Percentiles rank a stretch among this genome's conserved stretches.
phyloP scores from a whole-genome alignment of 2,329 filamentous ascomycete species.

The Alternaria sp. region DNA sequence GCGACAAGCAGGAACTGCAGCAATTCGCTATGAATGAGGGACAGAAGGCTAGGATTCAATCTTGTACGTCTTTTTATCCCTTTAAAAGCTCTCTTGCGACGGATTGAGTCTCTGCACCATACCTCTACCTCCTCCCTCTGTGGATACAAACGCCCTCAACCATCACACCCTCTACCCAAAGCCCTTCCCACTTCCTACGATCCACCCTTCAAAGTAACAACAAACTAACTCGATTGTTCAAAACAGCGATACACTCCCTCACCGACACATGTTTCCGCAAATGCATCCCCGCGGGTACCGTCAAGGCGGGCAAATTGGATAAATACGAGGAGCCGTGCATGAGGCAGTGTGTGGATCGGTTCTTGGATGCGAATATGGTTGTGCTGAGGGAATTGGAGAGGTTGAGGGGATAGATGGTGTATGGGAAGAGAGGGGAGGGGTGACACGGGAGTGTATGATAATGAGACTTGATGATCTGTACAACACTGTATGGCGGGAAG shows the following conservation, averaged over 20 bases:
- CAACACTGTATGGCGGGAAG: conserved; percentile 3
- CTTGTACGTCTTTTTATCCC: conserved; percentile 27
- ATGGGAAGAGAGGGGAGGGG: not conserved
- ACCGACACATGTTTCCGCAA: conserved; percentile 92
- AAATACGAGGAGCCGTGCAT: conserved; percentile 81
- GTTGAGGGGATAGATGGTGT: conserved; percentile 47
- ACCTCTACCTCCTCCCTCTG: not conserved
- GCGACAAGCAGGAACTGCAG: conserved; percentile 86
- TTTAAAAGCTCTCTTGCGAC: not conserved
- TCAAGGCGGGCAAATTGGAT: conserved; percentile 76
- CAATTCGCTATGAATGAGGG: conserved; percentile 84
- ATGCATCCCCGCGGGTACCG: conserved; percentile 76
- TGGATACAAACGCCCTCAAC: not conserved
- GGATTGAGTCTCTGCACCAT: not conserved
- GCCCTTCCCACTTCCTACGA: too few relatives aligned
- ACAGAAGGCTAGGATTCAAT: conserved; percentile 78
- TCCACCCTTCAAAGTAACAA: too few relatives aligned
- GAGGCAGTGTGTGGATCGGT: conserved; percentile 91
- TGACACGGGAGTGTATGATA: conserved; percentile 14
- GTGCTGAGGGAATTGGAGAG: conserved; percentile 85
- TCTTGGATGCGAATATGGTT: conserved; percentile 84
- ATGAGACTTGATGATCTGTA: conserved; percentile 6
- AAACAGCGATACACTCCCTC: conserved; percentile 65
- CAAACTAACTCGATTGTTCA: not conserved
- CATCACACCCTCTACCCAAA: too few relatives aligned